Base-by-base conservation (phyloP, 352 stramenopile species). In the Albugo laibachii region DNA sequence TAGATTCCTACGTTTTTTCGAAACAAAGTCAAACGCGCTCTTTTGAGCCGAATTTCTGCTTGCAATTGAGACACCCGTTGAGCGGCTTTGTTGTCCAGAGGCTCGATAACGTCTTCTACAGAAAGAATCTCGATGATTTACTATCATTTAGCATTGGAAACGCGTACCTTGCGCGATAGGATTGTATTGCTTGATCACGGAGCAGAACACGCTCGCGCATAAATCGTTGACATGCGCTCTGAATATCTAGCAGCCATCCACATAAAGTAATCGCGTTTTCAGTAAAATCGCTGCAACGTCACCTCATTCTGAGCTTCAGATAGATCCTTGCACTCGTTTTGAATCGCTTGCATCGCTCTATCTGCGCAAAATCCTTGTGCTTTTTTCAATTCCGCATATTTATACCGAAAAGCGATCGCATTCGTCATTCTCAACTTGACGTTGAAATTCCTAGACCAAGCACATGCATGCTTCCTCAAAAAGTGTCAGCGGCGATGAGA, bases 341-440 rank as follows among this genome's bases (percentile, higher is more conserved):
- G 49, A 50, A 66, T 65, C 14, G 66, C 65, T 2, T 52, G 40
- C 40, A 61, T 60, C 41, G 77, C 76, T 55, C 68, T 76, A 37
- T 73, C 69, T 10, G 61, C 59, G 41, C 73, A 86, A 39, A 67
- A 57, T 21, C 65, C 60, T 61, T 83, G 73, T 53, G 73, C 73
- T 48, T 78, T 63, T 53, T 86, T 86, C 14, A 86, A 73, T 55
- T 86, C 73, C 43, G 66, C 39, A 49, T 81, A 86, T 51, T 70
- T 75, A 46, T 86, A 86, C 37, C 73, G 66, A 42, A 62, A 55
- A 21, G 27, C 43, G 15, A 47, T 43, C 12, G 46, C 24, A 31
- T 31, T 31, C 24, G 24, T 31, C 24, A 31, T 31, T 31, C 24
- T 31, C 24, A 8, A 31, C 24, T 31, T 31, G 24, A 31, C 24